A percentile compares a stretch with the other conserved stretches of the same genome.
Evolutionary conservation across 495 filamentous ascomycete species (phyloP).

Genomic region (Aspergillus taichungensis): DNA sequence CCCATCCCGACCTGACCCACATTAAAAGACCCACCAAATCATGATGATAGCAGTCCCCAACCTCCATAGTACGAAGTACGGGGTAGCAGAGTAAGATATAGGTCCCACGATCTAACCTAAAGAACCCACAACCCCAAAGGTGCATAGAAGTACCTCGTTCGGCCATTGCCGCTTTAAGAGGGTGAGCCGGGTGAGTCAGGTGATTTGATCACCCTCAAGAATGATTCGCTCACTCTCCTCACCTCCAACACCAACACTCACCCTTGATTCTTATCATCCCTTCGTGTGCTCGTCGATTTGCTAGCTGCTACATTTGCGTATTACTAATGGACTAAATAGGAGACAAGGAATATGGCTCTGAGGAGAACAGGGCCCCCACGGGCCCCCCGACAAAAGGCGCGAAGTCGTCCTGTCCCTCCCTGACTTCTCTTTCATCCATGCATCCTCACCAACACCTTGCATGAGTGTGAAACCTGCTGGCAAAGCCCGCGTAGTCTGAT

Average conservation of each 20-base stretch:
- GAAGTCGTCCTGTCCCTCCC: not conserved
- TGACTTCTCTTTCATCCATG: slow-evolving; percentile 1
- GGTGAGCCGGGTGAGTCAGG: slow-evolving; percentile 9
- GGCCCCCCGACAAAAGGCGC: slow-evolving; percentile 1
- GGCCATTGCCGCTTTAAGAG: slow-evolving; percentile 8
- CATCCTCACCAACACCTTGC: no score
- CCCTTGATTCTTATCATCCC: slow-evolving; percentile 3
- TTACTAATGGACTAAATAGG: not conserved
- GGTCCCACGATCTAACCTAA: no score
- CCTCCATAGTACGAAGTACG: no score
- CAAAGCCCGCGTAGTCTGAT: no score
- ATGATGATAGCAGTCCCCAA: no score
- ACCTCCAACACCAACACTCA: slow-evolving; percentile 5
- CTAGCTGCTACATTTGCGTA: slow-evolving; percentile 6
- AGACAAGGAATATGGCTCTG: no score
- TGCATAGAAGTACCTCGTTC: slow-evolving; percentile 6
- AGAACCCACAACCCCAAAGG: no score
- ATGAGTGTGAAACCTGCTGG: no score
- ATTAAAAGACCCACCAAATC: no score
- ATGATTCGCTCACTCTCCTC: slow-evolving; percentile 3
- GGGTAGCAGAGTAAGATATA: no score
- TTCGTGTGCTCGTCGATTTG: slow-evolving; percentile 3
- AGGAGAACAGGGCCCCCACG: slow-evolving; percentile 1
- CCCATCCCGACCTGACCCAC: no score
- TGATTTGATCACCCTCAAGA: slow-evolving; percentile 3